Evolutionary conservation across 2,329 filamentous ascomycete genomes (phyloP).

Genomic region (Aspergillus alliaceus): DNA sequence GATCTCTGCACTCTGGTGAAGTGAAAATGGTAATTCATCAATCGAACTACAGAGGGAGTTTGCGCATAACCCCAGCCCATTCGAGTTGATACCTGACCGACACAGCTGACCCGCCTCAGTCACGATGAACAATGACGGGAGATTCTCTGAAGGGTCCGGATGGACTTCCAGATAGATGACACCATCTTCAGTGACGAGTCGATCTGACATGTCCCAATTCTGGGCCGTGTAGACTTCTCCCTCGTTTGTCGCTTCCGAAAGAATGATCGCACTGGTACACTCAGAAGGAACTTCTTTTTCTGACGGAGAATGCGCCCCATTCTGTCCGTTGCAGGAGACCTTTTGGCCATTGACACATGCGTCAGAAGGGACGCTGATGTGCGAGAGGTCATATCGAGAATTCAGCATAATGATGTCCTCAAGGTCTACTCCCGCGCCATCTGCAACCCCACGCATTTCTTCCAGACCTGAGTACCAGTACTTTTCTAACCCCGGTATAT

Average conservation of each 20-base stretch:
- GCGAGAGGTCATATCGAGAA: neutral
- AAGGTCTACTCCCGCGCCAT: neutral
- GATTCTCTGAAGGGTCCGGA: neutral
- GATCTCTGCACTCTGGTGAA: neutral
- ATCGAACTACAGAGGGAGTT: neutral
- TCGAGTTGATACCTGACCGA: neutral
- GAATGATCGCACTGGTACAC: neutral
- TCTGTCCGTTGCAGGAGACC: neutral
- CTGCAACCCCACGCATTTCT: neutral
- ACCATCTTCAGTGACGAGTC: neutral
- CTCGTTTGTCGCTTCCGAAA: neutral
- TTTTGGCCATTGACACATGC: neutral
- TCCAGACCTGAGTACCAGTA: neutral
- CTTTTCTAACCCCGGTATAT: neutral
- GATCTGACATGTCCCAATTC: neutral
- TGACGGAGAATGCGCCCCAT: neutral
- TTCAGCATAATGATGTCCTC: neutral
- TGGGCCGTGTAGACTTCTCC: neutral
- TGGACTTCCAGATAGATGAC: neutral
- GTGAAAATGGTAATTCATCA: neutral
- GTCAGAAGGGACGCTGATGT: neutral
- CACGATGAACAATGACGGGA: neutral
- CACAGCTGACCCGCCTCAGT: neutral
- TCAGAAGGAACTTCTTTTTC: neutral
- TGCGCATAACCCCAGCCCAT: neutral